These are phyloP conservation scores for Rhodamnia rubescens DNA, from an alignment of 345 rosid species.

Conservation along the genomic window DNA sequence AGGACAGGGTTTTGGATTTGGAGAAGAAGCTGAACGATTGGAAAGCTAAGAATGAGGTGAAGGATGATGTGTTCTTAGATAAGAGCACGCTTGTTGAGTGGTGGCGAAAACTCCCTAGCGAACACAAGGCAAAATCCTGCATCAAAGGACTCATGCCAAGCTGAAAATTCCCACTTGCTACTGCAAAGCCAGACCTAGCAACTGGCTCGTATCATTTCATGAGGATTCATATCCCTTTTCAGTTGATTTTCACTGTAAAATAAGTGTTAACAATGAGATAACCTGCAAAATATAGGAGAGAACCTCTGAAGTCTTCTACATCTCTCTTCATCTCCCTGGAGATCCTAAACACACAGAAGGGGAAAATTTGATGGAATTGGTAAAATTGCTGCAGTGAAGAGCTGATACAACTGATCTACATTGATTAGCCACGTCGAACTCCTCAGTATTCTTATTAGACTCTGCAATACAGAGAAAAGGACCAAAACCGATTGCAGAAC, in stretches of 20 bases:
- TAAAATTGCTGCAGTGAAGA: not conserved
- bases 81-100: not conserved
- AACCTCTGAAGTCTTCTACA: not conserved
- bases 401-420: too few species aligned
- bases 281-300: not conserved
- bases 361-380: not conserved
- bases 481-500: not conserved
- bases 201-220: not conserved
- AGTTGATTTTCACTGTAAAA: not conserved
- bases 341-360: not conserved
- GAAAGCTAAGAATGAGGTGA: not conserved
- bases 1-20: not conserved
- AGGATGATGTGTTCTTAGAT: not conserved
- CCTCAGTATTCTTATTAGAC: not conserved
- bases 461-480: not conserved
- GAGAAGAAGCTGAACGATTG: constrained; percentile 1
- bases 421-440: not conserved
- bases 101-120: not conserved
- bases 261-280: not conserved
- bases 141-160: not conserved
- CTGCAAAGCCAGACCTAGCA: not conserved
- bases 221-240: not conserved
- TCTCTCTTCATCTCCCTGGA: not conserved
- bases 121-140: not conserved
- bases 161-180: not conserved